A percentile compares a stretch with the other conserved stretches of the same genome.
These are phyloP conservation scores for Chaetomium olivaceum DNA, from an alignment of 2,329 filamentous ascomycete genomes.

Conservation along the genomic window DNA sequence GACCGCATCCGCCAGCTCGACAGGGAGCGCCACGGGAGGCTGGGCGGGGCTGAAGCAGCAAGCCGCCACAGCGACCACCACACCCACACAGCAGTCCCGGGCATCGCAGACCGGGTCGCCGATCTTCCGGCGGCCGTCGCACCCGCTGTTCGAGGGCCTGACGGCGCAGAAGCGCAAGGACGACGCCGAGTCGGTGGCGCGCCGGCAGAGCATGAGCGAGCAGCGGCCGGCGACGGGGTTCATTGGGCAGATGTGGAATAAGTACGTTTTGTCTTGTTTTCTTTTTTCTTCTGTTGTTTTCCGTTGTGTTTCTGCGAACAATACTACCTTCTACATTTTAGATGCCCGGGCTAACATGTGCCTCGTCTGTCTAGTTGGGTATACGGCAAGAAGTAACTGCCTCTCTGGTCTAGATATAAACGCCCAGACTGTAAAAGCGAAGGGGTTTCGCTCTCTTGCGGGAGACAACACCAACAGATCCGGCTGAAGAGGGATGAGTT, in stretches of 20 bases:
- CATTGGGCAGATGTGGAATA: constrained; percentile 58
- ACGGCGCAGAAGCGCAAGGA: constrained; percentile 52
- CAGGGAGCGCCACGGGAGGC: not conserved
- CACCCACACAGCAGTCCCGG: not conserved
- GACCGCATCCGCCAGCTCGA: constrained; percentile 30
- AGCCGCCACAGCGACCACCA: not conserved
- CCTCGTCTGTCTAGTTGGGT: not conserved
- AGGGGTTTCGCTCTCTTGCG: not conserved
- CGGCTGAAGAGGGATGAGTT: not conserved
- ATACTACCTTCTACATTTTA: not conserved
- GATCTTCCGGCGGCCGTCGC: constrained; percentile 25
- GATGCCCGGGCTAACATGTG: not conserved
- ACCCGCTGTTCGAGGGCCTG: constrained; percentile 53
- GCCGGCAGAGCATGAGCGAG: constrained; percentile 57
- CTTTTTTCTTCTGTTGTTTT: not conserved
- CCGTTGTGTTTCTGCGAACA: no score
- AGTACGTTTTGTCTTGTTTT: constrained; percentile 42
- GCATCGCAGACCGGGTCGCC: not conserved
- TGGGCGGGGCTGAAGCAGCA: not conserved
- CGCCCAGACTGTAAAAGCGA: not conserved
- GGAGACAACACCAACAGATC: no score
- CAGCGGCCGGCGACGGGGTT: constrained; percentile 53
- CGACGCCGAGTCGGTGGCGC: constrained; percentile 45
- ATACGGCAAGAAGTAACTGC: not conserved
- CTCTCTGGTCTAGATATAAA: not conserved